Evolutionary conservation across 225 moss, liverwort and hornwort species (phyloP).

Genomic region (Rhytidiadelphus loreus): DNA sequence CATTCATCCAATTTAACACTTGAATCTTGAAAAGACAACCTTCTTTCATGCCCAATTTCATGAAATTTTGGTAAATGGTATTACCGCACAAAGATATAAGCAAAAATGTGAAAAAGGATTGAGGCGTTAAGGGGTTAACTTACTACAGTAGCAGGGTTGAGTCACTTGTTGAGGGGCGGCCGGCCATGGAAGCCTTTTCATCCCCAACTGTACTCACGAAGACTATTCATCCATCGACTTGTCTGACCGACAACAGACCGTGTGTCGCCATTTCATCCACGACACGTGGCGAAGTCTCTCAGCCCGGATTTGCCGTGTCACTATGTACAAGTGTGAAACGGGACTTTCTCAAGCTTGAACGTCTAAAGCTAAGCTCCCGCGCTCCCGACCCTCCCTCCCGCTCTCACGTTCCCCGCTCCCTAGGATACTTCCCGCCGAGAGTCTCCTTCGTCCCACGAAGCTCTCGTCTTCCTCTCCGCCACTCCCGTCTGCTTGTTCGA

Average conservation of each 20-base stretch:
- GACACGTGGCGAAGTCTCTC: neutral
- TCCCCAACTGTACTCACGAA: neutral
- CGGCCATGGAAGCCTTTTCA: neutral
- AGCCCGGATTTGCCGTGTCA: neutral
- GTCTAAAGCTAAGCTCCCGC: neutral
- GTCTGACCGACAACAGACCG: neutral
- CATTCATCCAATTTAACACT: no score
- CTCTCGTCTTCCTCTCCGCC: neutral
- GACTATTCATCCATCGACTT: neutral
- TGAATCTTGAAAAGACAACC: no score
- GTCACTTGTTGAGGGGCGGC: neutral
- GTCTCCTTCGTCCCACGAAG: neutral
- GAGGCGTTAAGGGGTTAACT: no score
- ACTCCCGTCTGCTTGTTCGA: neutral
- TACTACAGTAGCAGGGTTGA: no score
- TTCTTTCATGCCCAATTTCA: no score
- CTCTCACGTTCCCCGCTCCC: neutral
- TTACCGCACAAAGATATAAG: no score
- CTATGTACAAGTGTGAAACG: neutral
- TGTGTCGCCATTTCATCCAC: neutral
- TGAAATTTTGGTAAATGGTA: no score
- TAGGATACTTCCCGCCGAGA: neutral
- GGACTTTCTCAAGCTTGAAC: neutral
- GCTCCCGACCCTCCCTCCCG: neutral
- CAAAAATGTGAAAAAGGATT: no score